Evolutionary conservation across 2,329 filamentous ascomycete genomes (phyloP).

Genomic region (Trichoderma sp.): DNA sequence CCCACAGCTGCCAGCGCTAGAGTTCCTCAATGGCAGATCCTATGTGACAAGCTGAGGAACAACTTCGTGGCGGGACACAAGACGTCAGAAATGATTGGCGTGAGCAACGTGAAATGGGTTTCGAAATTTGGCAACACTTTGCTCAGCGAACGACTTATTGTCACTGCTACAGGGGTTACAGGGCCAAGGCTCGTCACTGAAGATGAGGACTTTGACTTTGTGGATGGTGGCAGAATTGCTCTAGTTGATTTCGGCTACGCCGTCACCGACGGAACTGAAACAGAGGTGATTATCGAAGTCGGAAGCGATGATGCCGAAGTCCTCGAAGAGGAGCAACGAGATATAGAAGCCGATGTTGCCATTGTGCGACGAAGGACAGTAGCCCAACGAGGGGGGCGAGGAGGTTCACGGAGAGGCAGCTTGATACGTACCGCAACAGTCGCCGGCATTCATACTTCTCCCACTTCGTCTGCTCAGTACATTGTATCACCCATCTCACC

Average conservation of each 20-base stretch:
- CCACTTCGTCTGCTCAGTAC: conserved; percentile 38
- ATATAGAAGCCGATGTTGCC: conserved; percentile 77
- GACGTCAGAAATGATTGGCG: conserved; percentile 66
- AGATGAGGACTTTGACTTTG: conserved; percentile 72
- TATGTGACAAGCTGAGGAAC: conserved; percentile 71
- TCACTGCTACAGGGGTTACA: conserved; percentile 71
- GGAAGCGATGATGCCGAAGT: conserved; percentile 71
- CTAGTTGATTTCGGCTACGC: conserved; percentile 75
- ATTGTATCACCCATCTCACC: conserved; percentile 36
- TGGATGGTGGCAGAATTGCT: conserved; percentile 76
- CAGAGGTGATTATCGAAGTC: conserved; percentile 71
- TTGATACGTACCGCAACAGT: conserved; percentile 55
- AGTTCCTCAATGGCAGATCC: conserved; percentile 69
- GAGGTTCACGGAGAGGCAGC: conserved; percentile 29
- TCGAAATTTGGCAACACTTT: conserved; percentile 55
- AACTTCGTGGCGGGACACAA: conserved; percentile 70
- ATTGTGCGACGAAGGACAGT: conserved; percentile 76
- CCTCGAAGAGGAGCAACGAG: conserved; percentile 72
- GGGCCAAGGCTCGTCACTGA: conserved; percentile 62
- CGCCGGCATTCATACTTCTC: not conserved
- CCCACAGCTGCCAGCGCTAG: conserved; percentile 40
- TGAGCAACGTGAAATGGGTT: conserved; percentile 75
- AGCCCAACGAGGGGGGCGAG: conserved; percentile 57
- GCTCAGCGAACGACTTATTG: conserved; percentile 63
- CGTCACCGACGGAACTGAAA: conserved; percentile 56